Base-by-base conservation (phyloP, 2,329 filamentous ascomycete species). In the Hypoxylon sp. region DNA sequence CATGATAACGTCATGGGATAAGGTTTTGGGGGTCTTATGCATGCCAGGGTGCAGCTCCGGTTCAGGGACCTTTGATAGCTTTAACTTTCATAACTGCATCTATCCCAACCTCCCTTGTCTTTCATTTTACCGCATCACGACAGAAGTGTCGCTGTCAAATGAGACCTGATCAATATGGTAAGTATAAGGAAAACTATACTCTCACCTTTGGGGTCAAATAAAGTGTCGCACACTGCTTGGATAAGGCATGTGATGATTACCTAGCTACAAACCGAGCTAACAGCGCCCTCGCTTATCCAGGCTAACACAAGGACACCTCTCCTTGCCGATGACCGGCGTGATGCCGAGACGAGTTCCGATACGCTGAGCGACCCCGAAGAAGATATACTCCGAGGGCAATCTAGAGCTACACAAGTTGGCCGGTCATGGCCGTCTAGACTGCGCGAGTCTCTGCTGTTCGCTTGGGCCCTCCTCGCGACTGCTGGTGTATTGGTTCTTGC, bases 401-500 rank as follows among this genome's bases (percentile, higher is more conserved):
- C 77, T 59, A 63, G 52, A 62, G 65, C 74, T 48, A 71, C 71
- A 25, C 68, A 68, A 41, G 21, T 60, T 48, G 62, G 68, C 50
- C 68, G 67, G 46, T 64, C 73, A 61, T 70, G 74, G 71, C 58
- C 78, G 78, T 63, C 68, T 63, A 86, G 87, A 78, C 77, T 86
- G 60, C 88, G 91, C 67, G 93, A 97, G 76, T 78, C 92, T 55
- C 86, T 90, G 23, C 81, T 97, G 68, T 94, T 97, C 76, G 80
- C 86, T 51, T 97, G 94, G 94, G 93, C 94, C 4, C 79, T 96
- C 14, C 73, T 95, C 23, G 93, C 94, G 16, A 97, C 94, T 0
- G 87, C 90, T 5, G 87, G 87, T 47, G 89, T 97, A 54, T 88
- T 97, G 70, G 82, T 97, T 30, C 84, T 97, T 19, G 92, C 92